Base-by-base conservation (phyloP, 768 basidiomycete species). In the Boletales sp. region DNA sequence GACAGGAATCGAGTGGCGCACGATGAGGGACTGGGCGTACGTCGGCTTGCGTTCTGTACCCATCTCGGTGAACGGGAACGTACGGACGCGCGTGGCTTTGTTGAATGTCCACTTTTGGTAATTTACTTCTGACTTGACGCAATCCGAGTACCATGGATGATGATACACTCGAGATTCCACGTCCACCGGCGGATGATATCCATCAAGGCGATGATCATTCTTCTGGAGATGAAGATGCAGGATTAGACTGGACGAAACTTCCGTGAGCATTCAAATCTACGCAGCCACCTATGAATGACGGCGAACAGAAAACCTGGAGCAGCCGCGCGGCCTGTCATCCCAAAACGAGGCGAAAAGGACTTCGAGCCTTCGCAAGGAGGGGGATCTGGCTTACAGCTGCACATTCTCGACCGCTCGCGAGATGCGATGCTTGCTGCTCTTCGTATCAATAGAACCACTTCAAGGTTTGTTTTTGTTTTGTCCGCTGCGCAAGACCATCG, bases 301-400 rank as follows among this genome's bases (percentile, higher is more conserved):
- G 30, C 38, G 32, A 30, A 45, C 50, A 67, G 63, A 40, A 63
- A 55, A 39, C 17, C 45, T 36, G 66, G 58, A 10, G 58, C 58
- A 14, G 54, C 68, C 14, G 59, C 69, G 5, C 79, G 84, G 36
- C 88, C 87, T 3, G 74, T 88, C 7, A 94, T 99, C 44, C 97
- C 97, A 7, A 94, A 90, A 67, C 82, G 97, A 24, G 97, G 97
- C 2, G 97, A 98, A 69, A 98, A 99, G 65, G 94, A 98, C 56
- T 98, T 93, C 57, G 95, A 98, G 65, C 97, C 97, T 2, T 74
- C 75, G 57, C 61, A 72, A 18, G 74, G 72, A 9, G 63, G 80
- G 10, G 88, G 86, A 7, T 86, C 90, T 11, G 81, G 80, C 12
- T 72, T 91, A 12, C 97, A 98, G 62, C 69, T 82, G 24, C 86